These are phyloP conservation scores for Hypoxylon sp. DNA, from an alignment of 2,329 filamentous ascomycete species.

Conservation along the genomic window DNA sequence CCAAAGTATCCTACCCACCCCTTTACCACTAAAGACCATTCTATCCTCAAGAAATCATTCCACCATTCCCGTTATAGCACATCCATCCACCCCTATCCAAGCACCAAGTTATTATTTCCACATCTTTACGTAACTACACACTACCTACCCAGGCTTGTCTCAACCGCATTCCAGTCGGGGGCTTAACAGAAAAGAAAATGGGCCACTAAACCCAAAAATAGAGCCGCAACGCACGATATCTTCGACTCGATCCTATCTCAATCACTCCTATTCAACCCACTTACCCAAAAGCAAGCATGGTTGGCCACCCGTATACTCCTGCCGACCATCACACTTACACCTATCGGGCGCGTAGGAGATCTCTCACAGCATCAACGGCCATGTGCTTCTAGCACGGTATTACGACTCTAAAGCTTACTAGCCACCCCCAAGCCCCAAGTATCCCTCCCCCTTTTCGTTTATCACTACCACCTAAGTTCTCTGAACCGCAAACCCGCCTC, in stretches of 20 bases:
- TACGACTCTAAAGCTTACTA: constrained; percentile 12
- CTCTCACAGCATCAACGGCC: not conserved
- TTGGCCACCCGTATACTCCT: not conserved
- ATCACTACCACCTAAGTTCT: not conserved
- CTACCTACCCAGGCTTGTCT: too few species aligned
- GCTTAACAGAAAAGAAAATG: too few species aligned
- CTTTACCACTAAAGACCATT: too few species aligned
- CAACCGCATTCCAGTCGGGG: too few species aligned
- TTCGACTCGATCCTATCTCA: not conserved
- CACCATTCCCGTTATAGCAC: too few species aligned
- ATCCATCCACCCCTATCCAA: too few species aligned
- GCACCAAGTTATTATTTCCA: too few species aligned
- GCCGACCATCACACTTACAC: not conserved
- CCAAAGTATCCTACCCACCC: too few species aligned
- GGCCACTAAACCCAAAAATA: not conserved
- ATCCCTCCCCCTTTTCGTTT: not conserved
- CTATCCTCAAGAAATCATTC: too few species aligned
- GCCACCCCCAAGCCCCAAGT: constrained; percentile 8
- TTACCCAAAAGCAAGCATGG: not conserved
- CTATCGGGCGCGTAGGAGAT: not conserved
- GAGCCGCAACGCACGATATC: not conserved
- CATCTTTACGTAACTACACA: too few species aligned
- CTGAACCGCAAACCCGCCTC: not conserved
- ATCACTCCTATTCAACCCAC: not conserved
- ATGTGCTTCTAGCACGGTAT: constrained; percentile 6